Percentiles rank a stretch among this genome's conserved stretches.
Conservation (phyloP, 345 rosid species). For the Geranium brycei region DNA sequence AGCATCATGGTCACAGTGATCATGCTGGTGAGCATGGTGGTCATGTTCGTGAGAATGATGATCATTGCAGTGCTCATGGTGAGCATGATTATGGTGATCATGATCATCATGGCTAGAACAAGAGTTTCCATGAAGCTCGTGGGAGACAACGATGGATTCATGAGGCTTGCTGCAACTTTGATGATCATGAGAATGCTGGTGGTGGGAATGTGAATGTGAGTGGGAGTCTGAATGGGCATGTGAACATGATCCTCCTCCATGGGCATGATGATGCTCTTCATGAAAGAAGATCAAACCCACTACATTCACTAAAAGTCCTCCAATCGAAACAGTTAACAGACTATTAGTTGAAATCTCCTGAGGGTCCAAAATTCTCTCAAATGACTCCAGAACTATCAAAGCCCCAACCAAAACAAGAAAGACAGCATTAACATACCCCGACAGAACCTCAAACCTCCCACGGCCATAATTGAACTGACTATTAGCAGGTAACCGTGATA, state of each 20-base stretch:
- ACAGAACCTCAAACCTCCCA: constrained; percentile 86
- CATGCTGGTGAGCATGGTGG: constrained; percentile 14
- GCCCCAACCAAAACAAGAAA: constrained; percentile 82
- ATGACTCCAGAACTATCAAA: constrained; percentile 77
- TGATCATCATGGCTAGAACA: constrained; percentile 19
- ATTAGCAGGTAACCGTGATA: constrained; percentile 83
- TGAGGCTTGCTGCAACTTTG: constrained; percentile 25
- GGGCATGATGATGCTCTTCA: constrained; percentile 98
- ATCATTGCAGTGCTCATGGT: constrained; percentile 3
- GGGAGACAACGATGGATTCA: constrained; percentile 23
- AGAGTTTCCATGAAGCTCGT: constrained; percentile 22
- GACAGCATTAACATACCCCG: constrained; percentile 90
- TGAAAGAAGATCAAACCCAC: constrained; percentile 88
- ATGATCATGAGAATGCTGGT: constrained; percentile 19
- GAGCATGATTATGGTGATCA: constrained; percentile 11
- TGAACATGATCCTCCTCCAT: constrained; percentile 66
- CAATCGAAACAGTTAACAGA: constrained; percentile 71
- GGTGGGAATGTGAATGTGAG: constrained; percentile 12
- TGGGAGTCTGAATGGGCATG: constrained; percentile 47
- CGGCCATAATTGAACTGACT: constrained; percentile 87
- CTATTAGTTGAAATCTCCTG: constrained; percentile 86
- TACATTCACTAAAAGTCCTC: constrained; percentile 79
- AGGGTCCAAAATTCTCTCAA: constrained; percentile 95
- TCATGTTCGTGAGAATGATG: constrained; percentile 10
- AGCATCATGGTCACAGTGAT: constrained; percentile 10